Evolutionary conservation across 73 alveolate genomes (phyloP), one percentile per base, ranked within the genome.

Genomic region (Paramecium pentaurelia): DNA sequence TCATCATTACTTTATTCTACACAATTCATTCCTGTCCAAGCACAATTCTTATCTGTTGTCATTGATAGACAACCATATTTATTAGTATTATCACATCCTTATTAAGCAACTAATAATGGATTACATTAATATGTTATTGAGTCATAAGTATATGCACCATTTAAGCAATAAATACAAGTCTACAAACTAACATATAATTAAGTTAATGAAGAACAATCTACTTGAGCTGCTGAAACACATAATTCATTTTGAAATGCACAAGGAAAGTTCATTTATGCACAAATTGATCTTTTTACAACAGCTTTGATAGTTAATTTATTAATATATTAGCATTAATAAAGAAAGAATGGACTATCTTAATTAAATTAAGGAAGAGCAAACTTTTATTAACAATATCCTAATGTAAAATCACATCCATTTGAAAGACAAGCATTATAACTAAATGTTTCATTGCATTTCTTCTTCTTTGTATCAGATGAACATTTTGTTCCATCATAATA

Each of bases 221-320:
- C 84, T 64, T 64, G 30, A 64, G 84, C 84, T 3, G 84, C 84
- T 64, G 84, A 14, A 11, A 64, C 84, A 64, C 84, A 64, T 64
- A 32, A 64, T 18, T 64, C 84, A 25, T 28, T 64, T 28, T 64
- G 4, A 64, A 64, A 64, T 11, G 84, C 84, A 64, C 84, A 64
- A 25, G 84, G 84, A 64, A 64, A 64, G 8, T 64, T 64, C 84
- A 64, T 64, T 27, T 64, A 64, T 28, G 84, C 42, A 64, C 84
- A 64, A 8, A 64, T 28, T 28, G 20, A 4, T 32, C 84, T 34
- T 18, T 64, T 64, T 28, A 64, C 84, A 12, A 64, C 22, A 12
- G 84, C 51, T 32, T 28, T 64, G 27, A 64, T 64, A 1, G 84
- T 28, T 27, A 64, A 64, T 64, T 64, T 64, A 9, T 64, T 64